Conservation (phyloP, 208 protist species). For the Acanthamoeba castellanii region DNA sequence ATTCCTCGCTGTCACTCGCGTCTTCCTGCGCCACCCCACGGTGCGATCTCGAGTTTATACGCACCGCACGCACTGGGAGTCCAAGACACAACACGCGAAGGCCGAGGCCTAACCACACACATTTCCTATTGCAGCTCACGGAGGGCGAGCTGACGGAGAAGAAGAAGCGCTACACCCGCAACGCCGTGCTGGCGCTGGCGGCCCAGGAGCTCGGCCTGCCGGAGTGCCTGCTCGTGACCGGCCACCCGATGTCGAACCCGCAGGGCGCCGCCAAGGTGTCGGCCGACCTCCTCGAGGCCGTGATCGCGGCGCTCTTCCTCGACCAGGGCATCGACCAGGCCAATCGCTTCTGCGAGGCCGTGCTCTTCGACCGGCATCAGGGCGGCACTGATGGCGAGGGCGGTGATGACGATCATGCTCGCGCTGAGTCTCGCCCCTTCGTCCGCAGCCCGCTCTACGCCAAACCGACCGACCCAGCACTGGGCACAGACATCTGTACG, state of each 20-base stretch:
- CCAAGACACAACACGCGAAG: not conserved
- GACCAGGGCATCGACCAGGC: slow-evolving; percentile 11
- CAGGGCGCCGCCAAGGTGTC: not conserved
- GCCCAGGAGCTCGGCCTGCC: slow-evolving; percentile 8
- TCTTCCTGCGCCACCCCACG: not conserved
- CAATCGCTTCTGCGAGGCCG: not conserved
- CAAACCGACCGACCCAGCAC: not conserved
- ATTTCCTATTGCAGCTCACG: not conserved
- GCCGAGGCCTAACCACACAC: not conserved
- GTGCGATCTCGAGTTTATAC: not conserved
- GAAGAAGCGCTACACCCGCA: not conserved
- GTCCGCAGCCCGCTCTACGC: not conserved
- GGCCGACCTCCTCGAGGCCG: slow-evolving; percentile 31
- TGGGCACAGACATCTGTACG: not conserved
- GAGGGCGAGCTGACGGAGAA: slow-evolving; percentile 47
- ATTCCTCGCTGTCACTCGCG: not conserved
- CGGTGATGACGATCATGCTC: not conserved
- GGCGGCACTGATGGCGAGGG: not conserved
- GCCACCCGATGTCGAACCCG: not conserved
- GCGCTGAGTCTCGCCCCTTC: not conserved
- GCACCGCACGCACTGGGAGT: not conserved
- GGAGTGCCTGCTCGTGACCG: not conserved
- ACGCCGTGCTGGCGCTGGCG: not conserved
- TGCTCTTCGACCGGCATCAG: slow-evolving; percentile 11
- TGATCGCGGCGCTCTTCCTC: slow-evolving; percentile 56